These are phyloP conservation scores for Curvularia eragrostidis DNA, from an alignment of 2,329 filamentous ascomycete species.

Conservation along the genomic window DNA sequence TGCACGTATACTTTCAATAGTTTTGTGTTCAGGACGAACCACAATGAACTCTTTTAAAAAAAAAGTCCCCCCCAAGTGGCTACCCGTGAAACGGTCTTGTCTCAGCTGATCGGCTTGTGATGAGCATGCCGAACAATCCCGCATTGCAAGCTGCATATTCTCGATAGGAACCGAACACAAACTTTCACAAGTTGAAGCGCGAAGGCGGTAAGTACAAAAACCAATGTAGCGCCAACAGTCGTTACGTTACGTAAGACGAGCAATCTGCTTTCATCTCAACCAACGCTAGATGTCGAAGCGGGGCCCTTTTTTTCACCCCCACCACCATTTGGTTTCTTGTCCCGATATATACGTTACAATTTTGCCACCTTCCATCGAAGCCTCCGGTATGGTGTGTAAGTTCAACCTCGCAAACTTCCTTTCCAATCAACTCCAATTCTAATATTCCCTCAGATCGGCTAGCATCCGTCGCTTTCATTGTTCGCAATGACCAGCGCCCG, in stretches of 20 bases:
- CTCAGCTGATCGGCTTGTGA: background rate
- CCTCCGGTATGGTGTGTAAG: conserved; percentile 1
- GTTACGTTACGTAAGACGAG: background rate
- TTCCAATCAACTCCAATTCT: background rate
- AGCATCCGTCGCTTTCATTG: conserved; percentile 2
- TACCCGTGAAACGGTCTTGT: background rate
- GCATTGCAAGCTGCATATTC: background rate
- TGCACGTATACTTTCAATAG: background rate
- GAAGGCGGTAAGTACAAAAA: background rate
- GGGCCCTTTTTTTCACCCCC: background rate
- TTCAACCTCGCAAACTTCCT: background rate
- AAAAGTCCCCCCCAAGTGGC: background rate
- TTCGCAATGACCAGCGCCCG: background rate
- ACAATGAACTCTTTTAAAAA: background rate
- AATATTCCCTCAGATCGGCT: background rate
- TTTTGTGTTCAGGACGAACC: too few relatives aligned
- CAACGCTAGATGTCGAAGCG: background rate
- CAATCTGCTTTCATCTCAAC: background rate
- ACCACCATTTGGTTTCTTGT: background rate
- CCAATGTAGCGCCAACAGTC: background rate
- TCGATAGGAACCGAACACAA: background rate
- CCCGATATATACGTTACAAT: background rate
- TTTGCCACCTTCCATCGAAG: background rate
- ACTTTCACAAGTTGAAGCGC: background rate
- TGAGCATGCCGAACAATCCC: background rate